A percentile compares a stretch with the other conserved stretches of the same genome.
These are phyloP conservation scores for Diaporthe sp. DNA, from an alignment of 2,329 filamentous ascomycete genomes.

Conservation along the genomic window DNA sequence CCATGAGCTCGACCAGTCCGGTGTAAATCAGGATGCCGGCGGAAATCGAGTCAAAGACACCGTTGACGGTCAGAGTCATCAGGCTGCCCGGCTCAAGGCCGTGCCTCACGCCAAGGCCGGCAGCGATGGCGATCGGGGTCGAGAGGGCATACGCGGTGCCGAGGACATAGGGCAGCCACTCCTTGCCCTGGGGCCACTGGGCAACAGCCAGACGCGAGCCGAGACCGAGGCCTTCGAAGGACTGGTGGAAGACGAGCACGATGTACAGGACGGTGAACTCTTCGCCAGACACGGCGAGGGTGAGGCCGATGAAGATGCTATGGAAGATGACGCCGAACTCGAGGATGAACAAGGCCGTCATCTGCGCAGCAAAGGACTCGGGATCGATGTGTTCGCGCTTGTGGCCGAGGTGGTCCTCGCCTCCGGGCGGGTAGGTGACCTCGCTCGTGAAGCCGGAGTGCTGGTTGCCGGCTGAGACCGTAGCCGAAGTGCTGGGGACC, in stretches of 20 bases:
- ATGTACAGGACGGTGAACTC: slow-evolving; percentile 71
- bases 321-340: slow-evolving; percentile 76
- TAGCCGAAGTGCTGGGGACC: not conserved
- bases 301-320: slow-evolving; percentile 74
- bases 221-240: slow-evolving; percentile 74
- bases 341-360: slow-evolving; percentile 62
- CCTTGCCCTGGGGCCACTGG: slow-evolving; percentile 58
- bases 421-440: slow-evolving; percentile 41
- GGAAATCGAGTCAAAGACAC: slow-evolving; percentile 60
- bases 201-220: slow-evolving; percentile 72
- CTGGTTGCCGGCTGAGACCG: not conserved
- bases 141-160: slow-evolving; percentile 64
- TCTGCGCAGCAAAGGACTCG: slow-evolving; percentile 55
- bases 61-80: slow-evolving; percentile 58
- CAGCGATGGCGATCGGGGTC: slow-evolving; percentile 65
- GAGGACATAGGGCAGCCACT: slow-evolving; percentile 63
- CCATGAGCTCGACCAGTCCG: slow-evolving; percentile 63
- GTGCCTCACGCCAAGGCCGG: slow-evolving; percentile 57
- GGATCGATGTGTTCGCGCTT: slow-evolving; percentile 39
- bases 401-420: slow-evolving; percentile 41
- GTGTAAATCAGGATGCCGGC: slow-evolving; percentile 65
- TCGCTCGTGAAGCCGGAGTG: slow-evolving; percentile 35
- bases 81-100: slow-evolving; percentile 53
- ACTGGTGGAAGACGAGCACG: slow-evolving; percentile 74
- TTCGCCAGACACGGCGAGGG: slow-evolving; percentile 68